These are phyloP conservation scores for Calocera viscosa DNA, from an alignment of 768 basidiomycete genomes.

Conservation along the genomic window DNA sequence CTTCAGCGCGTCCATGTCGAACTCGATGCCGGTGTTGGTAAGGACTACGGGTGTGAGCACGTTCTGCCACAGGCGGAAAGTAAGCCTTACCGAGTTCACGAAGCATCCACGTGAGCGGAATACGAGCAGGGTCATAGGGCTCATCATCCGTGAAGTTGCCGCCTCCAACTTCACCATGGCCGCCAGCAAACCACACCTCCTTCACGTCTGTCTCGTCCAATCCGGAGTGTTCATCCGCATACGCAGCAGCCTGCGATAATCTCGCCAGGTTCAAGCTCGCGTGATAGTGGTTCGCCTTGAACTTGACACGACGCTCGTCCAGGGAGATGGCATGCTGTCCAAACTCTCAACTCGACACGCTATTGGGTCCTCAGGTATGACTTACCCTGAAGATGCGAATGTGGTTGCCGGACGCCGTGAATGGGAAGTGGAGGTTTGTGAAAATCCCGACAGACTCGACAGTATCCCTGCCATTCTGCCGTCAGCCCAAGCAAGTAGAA, in stretches of 20 bases:
- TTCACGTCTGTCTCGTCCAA: conserved; percentile 9
- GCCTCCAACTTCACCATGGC: conserved; percentile 10
- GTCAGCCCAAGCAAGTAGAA: not conserved
- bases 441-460: conserved; percentile 21
- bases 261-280: not conserved
- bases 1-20: not conserved
- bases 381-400: conserved; percentile 18
- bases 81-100: not conserved
- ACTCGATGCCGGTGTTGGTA: not conserved
- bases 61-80: not conserved
- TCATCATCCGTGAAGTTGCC: not conserved
- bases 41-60: not conserved
- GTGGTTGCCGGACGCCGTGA: conserved; percentile 16
- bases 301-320: conserved; percentile 57
- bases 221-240: not conserved
- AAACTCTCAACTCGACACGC: not conserved
- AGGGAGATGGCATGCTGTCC: conserved; percentile 52
- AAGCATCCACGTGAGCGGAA: not conserved
- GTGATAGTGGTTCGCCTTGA: conserved; percentile 31
- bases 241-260: not conserved
- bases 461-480: conserved; percentile 17
- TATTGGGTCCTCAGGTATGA: too few relatives aligned
- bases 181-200: conserved; percentile 17
- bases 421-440: conserved; percentile 18
- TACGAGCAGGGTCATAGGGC: not conserved